Conservation (phyloP, 805 yeast species). For the Metschnikowia drakensbergensis region DNA sequence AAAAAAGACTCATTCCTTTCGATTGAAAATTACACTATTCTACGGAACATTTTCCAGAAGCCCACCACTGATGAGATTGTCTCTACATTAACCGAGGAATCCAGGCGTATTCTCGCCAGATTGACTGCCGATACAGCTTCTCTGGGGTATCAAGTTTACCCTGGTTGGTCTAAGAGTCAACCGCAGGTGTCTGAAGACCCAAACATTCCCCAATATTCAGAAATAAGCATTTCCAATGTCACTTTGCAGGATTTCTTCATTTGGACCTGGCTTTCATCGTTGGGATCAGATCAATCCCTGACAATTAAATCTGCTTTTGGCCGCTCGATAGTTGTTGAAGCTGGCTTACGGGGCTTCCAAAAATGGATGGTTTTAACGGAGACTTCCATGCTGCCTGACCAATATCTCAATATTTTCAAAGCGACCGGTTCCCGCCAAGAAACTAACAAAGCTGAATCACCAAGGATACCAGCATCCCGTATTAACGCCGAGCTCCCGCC, state of each 20-base stretch:
- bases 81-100: constrained; percentile 67
- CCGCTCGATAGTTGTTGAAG: constrained; percentile 75
- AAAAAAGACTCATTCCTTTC: constrained; percentile 67
- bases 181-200: constrained; percentile 4
- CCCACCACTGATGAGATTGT: constrained; percentile 51
- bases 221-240: constrained; percentile 49
- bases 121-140: constrained; percentile 34
- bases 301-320: constrained; percentile 69
- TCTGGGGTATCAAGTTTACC: constrained; percentile 36
- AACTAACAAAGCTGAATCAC: background rate
- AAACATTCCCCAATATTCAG: constrained; percentile 38
- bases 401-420: constrained; percentile 27
- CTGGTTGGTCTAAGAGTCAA: constrained; percentile 34
- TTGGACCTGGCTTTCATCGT: constrained; percentile 85
- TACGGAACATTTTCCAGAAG: constrained; percentile 66
- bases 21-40: constrained; percentile 70
- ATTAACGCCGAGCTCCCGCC: constrained; percentile 18
- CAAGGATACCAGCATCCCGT: constrained; percentile 15
- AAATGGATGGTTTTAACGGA: constrained; percentile 80
- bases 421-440: background rate
- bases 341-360: constrained; percentile 70
- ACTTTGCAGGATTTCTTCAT: constrained; percentile 83
- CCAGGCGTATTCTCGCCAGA: constrained; percentile 51
- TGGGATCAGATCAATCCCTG: constrained; percentile 70
- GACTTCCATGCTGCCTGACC: constrained; percentile 44